Conservation (phyloP, 257 asterid genomes). For the Fraxinus americana region DNA sequence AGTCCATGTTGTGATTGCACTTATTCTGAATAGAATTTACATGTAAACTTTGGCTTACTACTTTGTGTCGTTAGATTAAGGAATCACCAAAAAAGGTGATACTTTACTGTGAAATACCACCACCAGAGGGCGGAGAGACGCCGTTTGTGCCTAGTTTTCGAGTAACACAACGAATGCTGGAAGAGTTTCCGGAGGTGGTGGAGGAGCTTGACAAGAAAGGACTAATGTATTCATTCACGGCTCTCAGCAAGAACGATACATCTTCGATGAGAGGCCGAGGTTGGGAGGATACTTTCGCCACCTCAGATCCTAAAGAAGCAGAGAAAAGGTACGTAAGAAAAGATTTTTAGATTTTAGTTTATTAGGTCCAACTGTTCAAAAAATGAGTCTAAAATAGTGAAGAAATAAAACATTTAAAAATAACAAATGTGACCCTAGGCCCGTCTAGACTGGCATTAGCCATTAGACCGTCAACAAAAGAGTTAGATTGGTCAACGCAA, state of each 20-base stretch:
- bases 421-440: too few relatives aligned
- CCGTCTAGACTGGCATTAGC: too few relatives aligned
- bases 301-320: slow-evolving; percentile 71
- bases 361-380: too few relatives aligned
- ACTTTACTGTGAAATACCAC: slow-evolving; percentile 71
- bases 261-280: slow-evolving; percentile 88
- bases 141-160: slow-evolving; percentile 81
- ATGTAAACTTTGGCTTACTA: background rate
- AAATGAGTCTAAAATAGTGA: too few relatives aligned
- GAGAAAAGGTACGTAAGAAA: slow-evolving; percentile 50
- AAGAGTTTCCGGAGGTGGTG: slow-evolving; percentile 69
- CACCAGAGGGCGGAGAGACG: slow-evolving; percentile 87
- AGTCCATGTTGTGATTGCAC: background rate
- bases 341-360: background rate
- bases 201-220: slow-evolving; percentile 75
- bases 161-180: slow-evolving; percentile 64
- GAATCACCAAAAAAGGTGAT: slow-evolving; percentile 79
- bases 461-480: too few relatives aligned
- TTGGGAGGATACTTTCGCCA: slow-evolving; percentile 78
- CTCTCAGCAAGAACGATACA: slow-evolving; percentile 59
- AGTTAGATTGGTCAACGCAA: too few relatives aligned
- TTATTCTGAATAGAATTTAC: background rate
- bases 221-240: slow-evolving; percentile 63
- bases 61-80: slow-evolving; percentile 44
- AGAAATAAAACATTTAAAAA: too few relatives aligned